These are phyloP conservation scores for Carnegiea gigantea DNA, from an alignment of 179 eudicot species.

Conservation along the genomic window DNA sequence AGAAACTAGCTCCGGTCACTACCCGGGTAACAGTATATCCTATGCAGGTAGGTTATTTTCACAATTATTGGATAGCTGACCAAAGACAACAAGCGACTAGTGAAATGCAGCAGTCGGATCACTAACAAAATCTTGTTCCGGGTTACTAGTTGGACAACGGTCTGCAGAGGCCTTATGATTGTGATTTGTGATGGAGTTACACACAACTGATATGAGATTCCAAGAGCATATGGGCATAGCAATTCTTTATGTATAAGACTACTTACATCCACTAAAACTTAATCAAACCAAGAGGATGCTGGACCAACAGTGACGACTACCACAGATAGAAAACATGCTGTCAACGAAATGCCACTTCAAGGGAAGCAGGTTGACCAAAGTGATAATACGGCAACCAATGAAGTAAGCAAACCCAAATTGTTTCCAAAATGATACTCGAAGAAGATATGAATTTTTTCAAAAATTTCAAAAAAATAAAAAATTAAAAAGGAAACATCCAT, in stretches of 20 bases:
- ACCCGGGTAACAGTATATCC: neutral
- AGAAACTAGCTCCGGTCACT: neutral
- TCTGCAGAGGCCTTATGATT: no score
- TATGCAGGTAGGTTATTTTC: neutral
- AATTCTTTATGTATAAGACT: no score
- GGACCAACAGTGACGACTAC: no score
- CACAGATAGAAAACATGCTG: no score
- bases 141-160: neutral
- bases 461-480: neutral
- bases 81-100: neutral
- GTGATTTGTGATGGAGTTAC: no score
- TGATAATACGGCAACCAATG: no score
- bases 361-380: no score
- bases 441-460: neutral
- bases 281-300: no score
- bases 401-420: neutral
- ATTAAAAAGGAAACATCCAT: neutral
- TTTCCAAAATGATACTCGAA: constrained; percentile 1
- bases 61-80: neutral
- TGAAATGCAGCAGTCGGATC: neutral
- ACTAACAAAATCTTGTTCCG: neutral
- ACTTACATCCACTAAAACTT: no score
- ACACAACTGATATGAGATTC: no score
- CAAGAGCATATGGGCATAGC: no score
- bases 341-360: no score